Percentiles rank a stretch among this genome's conserved stretches.
Evolutionary conservation across 495 filamentous ascomycete species (phyloP).

Genomic region (Trichoderma gamsii): DNA sequence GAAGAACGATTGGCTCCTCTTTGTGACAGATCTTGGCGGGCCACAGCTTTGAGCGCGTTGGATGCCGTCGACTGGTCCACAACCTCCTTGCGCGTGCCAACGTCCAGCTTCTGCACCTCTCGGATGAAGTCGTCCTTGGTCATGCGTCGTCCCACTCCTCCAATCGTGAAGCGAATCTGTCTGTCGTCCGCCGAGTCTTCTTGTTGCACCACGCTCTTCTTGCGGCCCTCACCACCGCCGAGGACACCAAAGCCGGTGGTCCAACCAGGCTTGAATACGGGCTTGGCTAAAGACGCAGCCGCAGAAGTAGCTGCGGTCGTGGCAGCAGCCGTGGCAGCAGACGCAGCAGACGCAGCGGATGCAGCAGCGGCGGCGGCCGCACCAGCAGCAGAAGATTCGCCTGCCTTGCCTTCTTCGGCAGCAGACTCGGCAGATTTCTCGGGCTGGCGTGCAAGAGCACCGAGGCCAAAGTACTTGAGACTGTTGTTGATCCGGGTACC

Average conservation of each 20-base stretch:
- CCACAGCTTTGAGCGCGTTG: constrained; percentile 47
- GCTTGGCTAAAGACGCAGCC: constrained; percentile 19
- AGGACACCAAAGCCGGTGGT: constrained; percentile 12
- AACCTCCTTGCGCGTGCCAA: constrained; percentile 62
- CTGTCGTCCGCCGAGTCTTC: constrained; percentile 63
- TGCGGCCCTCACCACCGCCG: constrained; percentile 25
- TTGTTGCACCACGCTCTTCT: constrained; percentile 46
- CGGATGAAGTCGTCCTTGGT: constrained; percentile 88
- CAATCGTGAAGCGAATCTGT: constrained; percentile 81
- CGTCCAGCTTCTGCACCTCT: constrained; percentile 74
- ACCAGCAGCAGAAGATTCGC: constrained; percentile 21
- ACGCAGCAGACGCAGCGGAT: too few species aligned
- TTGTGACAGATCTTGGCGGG: constrained; percentile 40
- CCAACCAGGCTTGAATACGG: constrained; percentile 20
- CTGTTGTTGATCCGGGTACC: constrained; percentile 39
- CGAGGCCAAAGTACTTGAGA: constrained; percentile 43
- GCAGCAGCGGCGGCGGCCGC: constrained; percentile 14
- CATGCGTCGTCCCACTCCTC: constrained; percentile 64
- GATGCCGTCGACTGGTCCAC: constrained; percentile 64
- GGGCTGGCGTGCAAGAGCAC: constrained; percentile 34
- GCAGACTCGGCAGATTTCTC: constrained; percentile 20
- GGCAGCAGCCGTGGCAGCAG: too few species aligned
- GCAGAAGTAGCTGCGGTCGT: not conserved
- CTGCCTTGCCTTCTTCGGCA: constrained; percentile 22
- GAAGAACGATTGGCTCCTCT: constrained; percentile 2